Conservation (phyloP, 768 basidiomycete species). For the Russula olivacea region DNA sequence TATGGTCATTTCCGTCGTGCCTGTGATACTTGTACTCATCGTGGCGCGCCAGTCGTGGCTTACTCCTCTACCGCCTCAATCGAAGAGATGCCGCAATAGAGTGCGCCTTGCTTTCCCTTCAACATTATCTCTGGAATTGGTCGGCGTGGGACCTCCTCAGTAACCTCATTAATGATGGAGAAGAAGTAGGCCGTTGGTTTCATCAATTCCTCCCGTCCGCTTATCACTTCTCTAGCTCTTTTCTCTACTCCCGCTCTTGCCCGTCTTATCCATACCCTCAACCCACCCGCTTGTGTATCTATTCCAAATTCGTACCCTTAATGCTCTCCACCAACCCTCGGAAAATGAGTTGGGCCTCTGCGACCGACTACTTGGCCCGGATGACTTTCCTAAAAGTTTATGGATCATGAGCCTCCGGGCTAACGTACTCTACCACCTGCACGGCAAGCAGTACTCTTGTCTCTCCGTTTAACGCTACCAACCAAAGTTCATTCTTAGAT, state of each 20-base stretch:
- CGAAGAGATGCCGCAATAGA: conserved; percentile 86
- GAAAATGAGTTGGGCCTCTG: conserved; percentile 81
- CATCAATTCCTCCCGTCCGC: background rate
- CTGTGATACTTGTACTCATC: conserved; percentile 10
- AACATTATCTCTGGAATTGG: conserved; percentile 26
- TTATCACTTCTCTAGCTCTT: conserved; percentile 34
- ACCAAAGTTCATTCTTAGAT: conserved; percentile 44
- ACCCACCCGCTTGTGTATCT: conserved; percentile 53
- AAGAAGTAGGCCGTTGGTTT: conserved; percentile 18
- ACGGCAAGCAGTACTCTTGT: conserved; percentile 50
- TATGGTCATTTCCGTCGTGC: conserved; percentile 29
- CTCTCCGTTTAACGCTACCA: conserved; percentile 11
- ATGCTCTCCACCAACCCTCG: conserved; percentile 83
- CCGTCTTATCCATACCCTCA: conserved; percentile 46
- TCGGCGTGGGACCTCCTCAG: conserved; percentile 22
- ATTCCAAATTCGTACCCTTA: conserved; percentile 85
- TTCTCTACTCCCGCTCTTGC: conserved; percentile 40
- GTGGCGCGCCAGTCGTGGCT: conserved; percentile 54
- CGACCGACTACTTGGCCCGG: conserved; percentile 62
- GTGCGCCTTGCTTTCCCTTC: conserved; percentile 55
- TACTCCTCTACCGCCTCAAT: conserved; percentile 74
- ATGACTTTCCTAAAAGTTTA: conserved; percentile 74
- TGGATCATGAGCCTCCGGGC: conserved; percentile 87
- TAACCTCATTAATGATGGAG: conserved; percentile 23
- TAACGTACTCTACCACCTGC: conserved; percentile 80